phyloP scores from a whole-genome alignment of 2,329 filamentous ascomycete species.

The Neopestalotiopsis sp. region DNA sequence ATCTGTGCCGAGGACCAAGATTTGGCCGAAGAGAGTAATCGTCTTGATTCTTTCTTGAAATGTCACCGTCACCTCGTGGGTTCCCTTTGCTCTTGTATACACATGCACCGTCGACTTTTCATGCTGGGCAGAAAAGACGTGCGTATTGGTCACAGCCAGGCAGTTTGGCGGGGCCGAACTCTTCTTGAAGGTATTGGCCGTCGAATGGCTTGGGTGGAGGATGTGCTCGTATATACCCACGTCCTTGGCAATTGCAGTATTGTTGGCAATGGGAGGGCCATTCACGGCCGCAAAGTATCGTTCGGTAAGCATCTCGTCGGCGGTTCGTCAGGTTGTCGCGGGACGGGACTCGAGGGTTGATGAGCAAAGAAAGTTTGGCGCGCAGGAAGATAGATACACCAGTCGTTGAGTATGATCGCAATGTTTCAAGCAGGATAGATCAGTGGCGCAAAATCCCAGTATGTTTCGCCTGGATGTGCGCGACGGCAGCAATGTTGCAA shows the following conservation, averaged over 20 bases:
- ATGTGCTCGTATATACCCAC: conserved; percentile 87
- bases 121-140: conserved; percentile 89
- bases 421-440: not conserved
- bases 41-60: conserved; percentile 88
- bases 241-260: conserved; percentile 74
- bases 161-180: conserved; percentile 81
- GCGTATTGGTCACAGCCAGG: conserved; percentile 78
- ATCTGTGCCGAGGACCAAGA: conserved; percentile 81
- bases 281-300: conserved; percentile 64
- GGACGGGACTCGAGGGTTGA: not conserved
- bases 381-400: not conserved
- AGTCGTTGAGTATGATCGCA: not conserved
- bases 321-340: not conserved
- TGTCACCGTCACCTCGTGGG: conserved; percentile 86
- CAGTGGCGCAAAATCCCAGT: not conserved
- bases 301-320: conserved; percentile 59
- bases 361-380: not conserved
- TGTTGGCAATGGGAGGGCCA: conserved; percentile 63
- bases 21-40: conserved; percentile 72
- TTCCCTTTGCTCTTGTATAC: conserved; percentile 82
- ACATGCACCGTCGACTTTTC: conserved; percentile 94
- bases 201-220: conserved; percentile 76
- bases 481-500: not conserved
- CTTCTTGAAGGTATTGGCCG: conserved; percentile 87
- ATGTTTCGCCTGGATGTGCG: not conserved